Conservation (phyloP, 1,284 basidiomycete genomes). For the Tylopilus orsonianus region DNA sequence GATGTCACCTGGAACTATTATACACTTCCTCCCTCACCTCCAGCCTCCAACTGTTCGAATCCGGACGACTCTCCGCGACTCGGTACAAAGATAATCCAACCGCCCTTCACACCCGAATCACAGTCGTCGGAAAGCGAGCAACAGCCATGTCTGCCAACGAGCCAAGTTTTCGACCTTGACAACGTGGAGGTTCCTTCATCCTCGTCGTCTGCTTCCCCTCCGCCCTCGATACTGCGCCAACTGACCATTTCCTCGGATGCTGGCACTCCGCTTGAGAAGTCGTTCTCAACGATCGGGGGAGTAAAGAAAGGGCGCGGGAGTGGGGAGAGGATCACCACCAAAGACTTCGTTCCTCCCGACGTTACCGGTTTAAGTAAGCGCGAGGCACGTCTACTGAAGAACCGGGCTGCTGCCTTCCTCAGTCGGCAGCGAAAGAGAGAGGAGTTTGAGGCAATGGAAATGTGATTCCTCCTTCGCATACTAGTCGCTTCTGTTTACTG, state of each 20-base stretch:
- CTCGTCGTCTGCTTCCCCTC: conserved; percentile 37
- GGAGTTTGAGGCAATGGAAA: conserved; percentile 88
- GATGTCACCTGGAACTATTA: conserved; percentile 50
- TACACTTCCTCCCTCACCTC: conserved; percentile 50
- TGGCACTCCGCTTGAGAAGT: conserved; percentile 39
- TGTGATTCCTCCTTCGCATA: conserved; percentile 47
- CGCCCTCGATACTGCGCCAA: conserved; percentile 34
- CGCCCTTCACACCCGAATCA: conserved; percentile 46
- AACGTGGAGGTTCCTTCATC: conserved; percentile 33
- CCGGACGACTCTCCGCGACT: conserved; percentile 48
- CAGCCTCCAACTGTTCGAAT: conserved; percentile 46
- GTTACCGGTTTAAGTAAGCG: conserved; percentile 86
- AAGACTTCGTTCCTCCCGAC: conserved; percentile 86
- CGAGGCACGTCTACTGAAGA: conserved; percentile 88
- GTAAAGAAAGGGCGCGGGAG: conserved; percentile 58
- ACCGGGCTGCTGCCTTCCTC: conserved; percentile 88
- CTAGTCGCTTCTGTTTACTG: conserved; percentile 9
- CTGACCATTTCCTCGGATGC: conserved; percentile 30
- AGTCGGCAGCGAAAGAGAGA: conserved; percentile 88
- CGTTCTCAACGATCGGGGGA: conserved; percentile 42
- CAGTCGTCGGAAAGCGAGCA: conserved; percentile 43
- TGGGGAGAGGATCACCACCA: conserved; percentile 68
- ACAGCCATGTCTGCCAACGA: conserved; percentile 62
- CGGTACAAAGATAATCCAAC: conserved; percentile 48
- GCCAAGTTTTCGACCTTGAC: conserved; percentile 68